Evolutionary conservation across 176 grass and related monocot species (phyloP), one percentile per base, ranked within the genome.

Genomic region (maize (Zea mays)): DNA sequence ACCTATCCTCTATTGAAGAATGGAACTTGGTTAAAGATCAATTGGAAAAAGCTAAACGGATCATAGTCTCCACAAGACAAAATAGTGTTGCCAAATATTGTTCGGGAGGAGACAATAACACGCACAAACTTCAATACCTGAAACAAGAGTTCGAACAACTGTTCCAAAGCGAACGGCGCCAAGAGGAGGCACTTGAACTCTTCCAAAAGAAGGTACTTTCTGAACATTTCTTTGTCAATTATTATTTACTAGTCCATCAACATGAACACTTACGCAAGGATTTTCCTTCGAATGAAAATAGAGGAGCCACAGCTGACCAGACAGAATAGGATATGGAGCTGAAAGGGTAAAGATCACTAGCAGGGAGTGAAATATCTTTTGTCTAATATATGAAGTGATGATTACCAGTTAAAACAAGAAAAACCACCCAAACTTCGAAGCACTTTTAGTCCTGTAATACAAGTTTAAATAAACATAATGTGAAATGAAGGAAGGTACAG

Each of bases 231-330:
- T 27, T 40, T 3, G 10, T 2, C 12, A 51, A 44, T 44, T 5
- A 5, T n/a, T n/a, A n/a, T n/a, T n/a, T n/a, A n/a, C n/a, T n/a
- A n/a, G n/a, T n/a, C n/a, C n/a, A n/a, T n/a, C n/a, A n/a, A n/a
- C n/a, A n/a, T n/a, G n/a, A 66, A 83, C 36, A 93, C 96, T 95
- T 95, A 99, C 96, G 90, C 68, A 99, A 75, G 70, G 96, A 99
- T 87, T 99, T 99, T 70, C 96, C 96, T 85, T 99, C 95, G 92
- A 99, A 99, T 83, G 93, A 82, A 71, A 99, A 86, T 72, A 92
- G 88, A 50, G 96, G 96, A 80, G 92, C 90, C 14, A 99, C 87
- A 73, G 96, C 92, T 71, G 96, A 87, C 89, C 85, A 94, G 79
- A 35, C 92, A 94, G 83, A 99, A 95, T 19, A 74, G 35, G 67